These are phyloP conservation scores for Rosellinia necatrix DNA, from an alignment of 2,329 filamentous ascomycete species.

Conservation along the genomic window DNA sequence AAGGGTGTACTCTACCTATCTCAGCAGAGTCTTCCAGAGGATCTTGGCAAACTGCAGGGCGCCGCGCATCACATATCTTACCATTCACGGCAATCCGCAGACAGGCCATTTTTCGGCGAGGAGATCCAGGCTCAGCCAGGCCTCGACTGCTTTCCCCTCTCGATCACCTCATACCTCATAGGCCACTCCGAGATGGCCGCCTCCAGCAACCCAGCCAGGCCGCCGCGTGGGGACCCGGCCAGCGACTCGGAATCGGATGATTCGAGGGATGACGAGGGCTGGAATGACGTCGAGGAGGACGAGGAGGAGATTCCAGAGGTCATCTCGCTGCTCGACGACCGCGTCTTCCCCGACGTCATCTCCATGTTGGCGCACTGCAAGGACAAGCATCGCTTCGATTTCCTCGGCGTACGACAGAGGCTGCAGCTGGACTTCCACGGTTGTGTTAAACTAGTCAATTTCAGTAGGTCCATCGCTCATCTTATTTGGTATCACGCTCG, in stretches of 20 bases:
- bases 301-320: conserved; percentile 61
- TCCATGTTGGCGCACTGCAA: conserved; percentile 73
- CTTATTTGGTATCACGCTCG: not conserved
- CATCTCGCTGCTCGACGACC: conserved; percentile 70
- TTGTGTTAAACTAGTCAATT: conserved; percentile 76
- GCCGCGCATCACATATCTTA: not conserved
- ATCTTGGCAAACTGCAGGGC: not conserved
- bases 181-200: conserved; percentile 21
- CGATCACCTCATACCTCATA: not conserved
- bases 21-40: not conserved
- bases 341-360: conserved; percentile 65
- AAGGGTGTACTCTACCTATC: not conserved
- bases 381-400: conserved; percentile 68
- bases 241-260: conserved; percentile 46
- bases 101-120: conserved; percentile 18
- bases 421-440: conserved; percentile 73
- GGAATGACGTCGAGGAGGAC: conserved; percentile 64
- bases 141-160: conserved; percentile 20
- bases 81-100: not conserved
- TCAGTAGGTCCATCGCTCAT: conserved; percentile 45
- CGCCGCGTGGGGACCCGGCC: conserved; percentile 21
- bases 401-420: conserved; percentile 61
- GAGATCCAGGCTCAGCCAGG: too few relatives aligned
- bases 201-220: conserved; percentile 5
- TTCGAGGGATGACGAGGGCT: conserved; percentile 52